Percentiles rank a stretch among this genome's conserved stretches.
Conservation (phyloP, 1,139 yeast species). For the Yamadazyma kanchanaburiensis region DNA sequence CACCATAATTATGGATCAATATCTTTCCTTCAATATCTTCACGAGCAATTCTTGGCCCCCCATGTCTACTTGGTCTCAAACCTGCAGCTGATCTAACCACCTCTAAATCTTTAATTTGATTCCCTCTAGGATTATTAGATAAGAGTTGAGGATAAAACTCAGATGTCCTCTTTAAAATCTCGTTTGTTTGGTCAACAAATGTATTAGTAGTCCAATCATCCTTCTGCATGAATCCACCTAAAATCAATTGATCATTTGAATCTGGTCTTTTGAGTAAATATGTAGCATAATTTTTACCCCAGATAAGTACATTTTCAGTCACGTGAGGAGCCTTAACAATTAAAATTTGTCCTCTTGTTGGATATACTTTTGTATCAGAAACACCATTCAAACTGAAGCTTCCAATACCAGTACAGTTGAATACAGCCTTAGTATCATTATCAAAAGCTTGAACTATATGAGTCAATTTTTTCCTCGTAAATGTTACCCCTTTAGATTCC, state of each 20-base stretch:
- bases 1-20: slow-evolving; percentile 66
- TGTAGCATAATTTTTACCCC: slow-evolving; percentile 55
- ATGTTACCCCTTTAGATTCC: slow-evolving; percentile 10
- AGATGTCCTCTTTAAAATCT: slow-evolving; percentile 56
- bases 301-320: slow-evolving; percentile 45
- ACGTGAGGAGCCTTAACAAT: slow-evolving; percentile 59
- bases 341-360: slow-evolving; percentile 71
- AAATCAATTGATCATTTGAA: slow-evolving; percentile 47
- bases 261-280: slow-evolving; percentile 66
- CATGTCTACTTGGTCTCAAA: slow-evolving; percentile 61
- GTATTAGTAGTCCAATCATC: slow-evolving; percentile 58
- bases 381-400: slow-evolving; percentile 58
- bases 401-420: slow-evolving; percentile 75
- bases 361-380: slow-evolving; percentile 50
- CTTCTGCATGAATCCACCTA: slow-evolving; percentile 67
- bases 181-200: slow-evolving; percentile 49
- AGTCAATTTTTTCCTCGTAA: slow-evolving; percentile 20
- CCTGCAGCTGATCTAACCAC: slow-evolving; percentile 60
- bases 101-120: slow-evolving; percentile 27
- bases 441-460: slow-evolving; percentile 56
- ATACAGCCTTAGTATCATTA: slow-evolving; percentile 43
- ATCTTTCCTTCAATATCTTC: slow-evolving; percentile 9
- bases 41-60: slow-evolving; percentile 60
- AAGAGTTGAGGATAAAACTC: slow-evolving; percentile 11
- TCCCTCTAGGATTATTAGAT: slow-evolving; percentile 10